A percentile compares a stretch with the other conserved stretches of the same genome.
Conservation (phyloP, 371 early-diverging fungal genomes). For the Spraguea lophii region DNA sequence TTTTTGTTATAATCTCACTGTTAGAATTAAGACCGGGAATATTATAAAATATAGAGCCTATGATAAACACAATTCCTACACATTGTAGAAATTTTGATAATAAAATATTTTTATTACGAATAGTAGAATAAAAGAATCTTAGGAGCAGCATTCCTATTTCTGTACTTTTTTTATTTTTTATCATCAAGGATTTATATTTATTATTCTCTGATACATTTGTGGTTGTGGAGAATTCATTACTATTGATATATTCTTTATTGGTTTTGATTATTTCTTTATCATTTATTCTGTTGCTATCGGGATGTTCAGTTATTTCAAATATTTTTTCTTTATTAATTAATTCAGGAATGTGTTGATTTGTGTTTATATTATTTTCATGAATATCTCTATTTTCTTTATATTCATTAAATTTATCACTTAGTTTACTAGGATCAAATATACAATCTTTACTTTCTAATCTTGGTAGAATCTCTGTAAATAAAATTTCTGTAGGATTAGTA, state of each 20-base stretch:
- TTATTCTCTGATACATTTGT: too few relatives aligned
- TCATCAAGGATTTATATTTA: too few relatives aligned
- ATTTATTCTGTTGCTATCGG: too few relatives aligned
- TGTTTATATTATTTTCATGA: not conserved
- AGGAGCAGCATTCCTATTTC: too few relatives aligned
- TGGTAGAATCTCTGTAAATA: not conserved
- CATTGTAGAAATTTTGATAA: not conserved
- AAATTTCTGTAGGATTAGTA: conserved; percentile 64
- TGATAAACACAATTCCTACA: not conserved
- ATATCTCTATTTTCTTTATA: not conserved
- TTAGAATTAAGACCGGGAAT: conserved; percentile 3
- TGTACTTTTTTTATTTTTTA: too few relatives aligned
- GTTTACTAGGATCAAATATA: not conserved
- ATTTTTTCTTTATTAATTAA: not conserved
- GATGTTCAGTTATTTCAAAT: too few relatives aligned
- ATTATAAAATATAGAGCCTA: conserved; percentile 23
- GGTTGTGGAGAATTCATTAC: too few relatives aligned
- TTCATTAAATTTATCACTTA: not conserved
- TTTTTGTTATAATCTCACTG: conserved; percentile 13
- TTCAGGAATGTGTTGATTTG: not conserved
- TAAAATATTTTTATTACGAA: not conserved
- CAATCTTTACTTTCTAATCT: not conserved
- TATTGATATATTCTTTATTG: too few relatives aligned
- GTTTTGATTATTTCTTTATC: too few relatives aligned
- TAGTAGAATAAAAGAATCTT: too few relatives aligned